A percentile compares a stretch with the other conserved stretches of the same genome.
phyloP scores from a whole-genome alignment of 2,329 filamentous ascomycete species.

The Kalaharituber pfeilii region DNA sequence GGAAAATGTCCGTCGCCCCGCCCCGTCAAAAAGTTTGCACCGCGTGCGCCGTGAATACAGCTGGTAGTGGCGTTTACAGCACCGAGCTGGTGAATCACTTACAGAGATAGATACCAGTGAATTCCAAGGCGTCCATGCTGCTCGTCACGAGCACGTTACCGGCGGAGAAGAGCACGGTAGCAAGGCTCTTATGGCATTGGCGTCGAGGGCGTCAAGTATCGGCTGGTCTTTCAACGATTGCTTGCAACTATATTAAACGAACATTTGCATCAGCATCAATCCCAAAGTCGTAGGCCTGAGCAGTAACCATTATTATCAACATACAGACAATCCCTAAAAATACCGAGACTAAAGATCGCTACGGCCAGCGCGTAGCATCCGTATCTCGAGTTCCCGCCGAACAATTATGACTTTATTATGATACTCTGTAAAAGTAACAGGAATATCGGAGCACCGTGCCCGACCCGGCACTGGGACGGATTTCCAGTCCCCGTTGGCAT shows the following conservation, averaged over 20 bases:
- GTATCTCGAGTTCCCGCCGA: conserved; percentile 55
- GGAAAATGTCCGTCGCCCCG: too few relatives aligned
- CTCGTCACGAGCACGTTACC: conserved; percentile 77
- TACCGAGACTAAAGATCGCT: conserved; percentile 79
- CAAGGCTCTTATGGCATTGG: conserved; percentile 24
- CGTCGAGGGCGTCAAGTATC: conserved; percentile 15
- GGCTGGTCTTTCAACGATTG: conserved; percentile 28
- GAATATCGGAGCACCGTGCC: conserved; percentile 4
- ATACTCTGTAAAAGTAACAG: conserved; percentile 55
- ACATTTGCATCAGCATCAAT: too few relatives aligned
- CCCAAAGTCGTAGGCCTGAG: neutral
- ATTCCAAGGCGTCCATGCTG: conserved; percentile 78
- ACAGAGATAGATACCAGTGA: conserved; percentile 93
- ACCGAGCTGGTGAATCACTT: too few relatives aligned
- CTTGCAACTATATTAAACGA: neutral
- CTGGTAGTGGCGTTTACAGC: too few relatives aligned
- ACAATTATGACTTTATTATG: conserved; percentile 75
- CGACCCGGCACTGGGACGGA: conserved; percentile 1
- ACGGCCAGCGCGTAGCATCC: conserved; percentile 82
- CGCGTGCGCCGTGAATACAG: too few relatives aligned
- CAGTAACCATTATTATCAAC: conserved; percentile 56
- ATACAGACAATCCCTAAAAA: conserved; percentile 61
- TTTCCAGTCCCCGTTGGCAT: too few relatives aligned
- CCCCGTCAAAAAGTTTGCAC: too few relatives aligned
- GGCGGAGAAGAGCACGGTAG: conserved; percentile 50